Evolutionary conservation across 2,329 filamentous ascomycete genomes (phyloP).

Genomic region (Fusarium sp.): DNA sequence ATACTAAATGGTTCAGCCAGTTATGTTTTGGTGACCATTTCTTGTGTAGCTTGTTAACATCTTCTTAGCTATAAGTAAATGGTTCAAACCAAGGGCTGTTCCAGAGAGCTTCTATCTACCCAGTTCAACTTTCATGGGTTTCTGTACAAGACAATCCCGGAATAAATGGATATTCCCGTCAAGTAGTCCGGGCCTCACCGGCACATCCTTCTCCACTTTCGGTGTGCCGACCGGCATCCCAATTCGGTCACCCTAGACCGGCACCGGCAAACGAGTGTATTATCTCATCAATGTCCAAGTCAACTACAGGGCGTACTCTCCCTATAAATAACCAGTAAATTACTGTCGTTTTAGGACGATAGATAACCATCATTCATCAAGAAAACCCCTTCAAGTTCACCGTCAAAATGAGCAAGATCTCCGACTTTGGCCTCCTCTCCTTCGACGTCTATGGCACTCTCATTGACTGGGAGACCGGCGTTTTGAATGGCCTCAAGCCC

Average conservation of each 20-base stretch:
- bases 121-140: neutral
- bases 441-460: constrained; percentile 86
- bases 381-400: neutral
- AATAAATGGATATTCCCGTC: neutral
- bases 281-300: constrained; percentile 4
- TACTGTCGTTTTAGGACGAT: neutral
- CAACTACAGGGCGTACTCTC: constrained; percentile 20
- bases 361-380: neutral
- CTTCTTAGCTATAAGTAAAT: neutral
- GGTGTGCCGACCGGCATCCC: constrained; percentile 20
- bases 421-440: constrained; percentile 58
- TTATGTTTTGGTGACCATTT: neutral
- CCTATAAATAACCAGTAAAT: neutral
- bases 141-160: neutral
- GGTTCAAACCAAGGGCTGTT: neutral
- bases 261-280: constrained; percentile 12
- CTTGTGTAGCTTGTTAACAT: neutral
- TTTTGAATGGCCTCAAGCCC: constrained; percentile 62
- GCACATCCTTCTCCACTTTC: constrained; percentile 10
- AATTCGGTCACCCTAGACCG: constrained; percentile 5
- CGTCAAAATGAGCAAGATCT: constrained; percentile 29
- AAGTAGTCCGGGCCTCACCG: neutral
- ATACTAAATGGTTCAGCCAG: neutral
- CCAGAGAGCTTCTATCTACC: neutral
- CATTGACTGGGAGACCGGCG: constrained; percentile 78